These are phyloP conservation scores for Penicillium pancosmium DNA, from an alignment of 495 filamentous ascomycete species.

Conservation along the genomic window DNA sequence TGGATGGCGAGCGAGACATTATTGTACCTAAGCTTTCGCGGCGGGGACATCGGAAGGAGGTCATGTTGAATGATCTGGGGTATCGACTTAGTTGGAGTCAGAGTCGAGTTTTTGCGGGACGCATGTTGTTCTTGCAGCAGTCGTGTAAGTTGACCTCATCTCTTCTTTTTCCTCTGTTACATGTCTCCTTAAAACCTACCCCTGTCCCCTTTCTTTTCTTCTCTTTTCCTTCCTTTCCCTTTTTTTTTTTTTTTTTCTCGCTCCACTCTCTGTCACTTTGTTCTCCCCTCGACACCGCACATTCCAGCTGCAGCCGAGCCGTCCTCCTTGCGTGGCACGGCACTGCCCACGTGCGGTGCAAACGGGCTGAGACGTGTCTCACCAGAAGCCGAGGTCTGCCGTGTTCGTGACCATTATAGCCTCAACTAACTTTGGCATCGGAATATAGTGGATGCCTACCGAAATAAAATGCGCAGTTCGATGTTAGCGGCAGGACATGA, in stretches of 20 bases:
- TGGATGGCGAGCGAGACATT: constrained; percentile 74
- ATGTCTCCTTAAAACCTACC: not conserved
- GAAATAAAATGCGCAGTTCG: constrained; percentile 85
- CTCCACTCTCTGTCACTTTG: constrained; percentile 5
- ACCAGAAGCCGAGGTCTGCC: not conserved
- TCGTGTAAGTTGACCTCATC: constrained; percentile 70
- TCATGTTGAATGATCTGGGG: constrained; percentile 85
- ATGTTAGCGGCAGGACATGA: constrained; percentile 77
- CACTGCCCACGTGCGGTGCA: constrained; percentile 7
- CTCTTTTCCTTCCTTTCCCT: not conserved
- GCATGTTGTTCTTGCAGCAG: constrained; percentile 88
- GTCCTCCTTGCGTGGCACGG: constrained; percentile 3
- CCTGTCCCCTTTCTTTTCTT: not conserved
- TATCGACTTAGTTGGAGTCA: constrained; percentile 96
- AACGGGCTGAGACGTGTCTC: constrained; percentile 13
- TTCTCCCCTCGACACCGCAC: not conserved
- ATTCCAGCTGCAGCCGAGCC: not conserved
- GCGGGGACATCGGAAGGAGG: constrained; percentile 71
- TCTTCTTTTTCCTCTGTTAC: constrained; percentile 5
- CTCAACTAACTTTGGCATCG: not conserved
- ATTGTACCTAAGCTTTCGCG: constrained; percentile 72
- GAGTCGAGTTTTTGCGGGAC: constrained; percentile 80
- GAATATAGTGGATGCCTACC: constrained; percentile 82
- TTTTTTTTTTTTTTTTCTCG: constrained; percentile 1
- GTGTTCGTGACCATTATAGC: too few species aligned